Conservation (phyloP, 2,329 filamentous ascomycete species). For the Diaporthe ampelina region DNA sequence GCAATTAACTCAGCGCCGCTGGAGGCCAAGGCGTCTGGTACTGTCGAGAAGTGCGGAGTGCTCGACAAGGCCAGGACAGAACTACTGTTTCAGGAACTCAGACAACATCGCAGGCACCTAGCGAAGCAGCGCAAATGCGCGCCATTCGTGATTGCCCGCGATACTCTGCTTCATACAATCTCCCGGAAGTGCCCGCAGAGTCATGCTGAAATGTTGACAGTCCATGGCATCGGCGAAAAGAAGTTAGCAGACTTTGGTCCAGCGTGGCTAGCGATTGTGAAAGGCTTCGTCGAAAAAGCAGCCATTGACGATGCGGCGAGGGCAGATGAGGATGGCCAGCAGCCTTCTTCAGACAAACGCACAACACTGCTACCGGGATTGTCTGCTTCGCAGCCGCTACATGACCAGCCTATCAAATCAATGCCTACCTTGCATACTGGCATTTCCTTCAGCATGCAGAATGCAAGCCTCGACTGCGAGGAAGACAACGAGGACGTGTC, state of each 20-base stretch:
- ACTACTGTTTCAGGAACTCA: slow-evolving; percentile 25
- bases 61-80: slow-evolving; percentile 17
- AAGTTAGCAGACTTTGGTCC: slow-evolving; percentile 27
- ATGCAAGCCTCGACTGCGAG: not conserved
- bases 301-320: not conserved
- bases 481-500: not conserved
- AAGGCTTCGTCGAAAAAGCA: slow-evolving; percentile 2
- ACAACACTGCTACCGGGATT: not conserved
- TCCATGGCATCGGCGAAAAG: slow-evolving; percentile 26
- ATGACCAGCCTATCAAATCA: not conserved
- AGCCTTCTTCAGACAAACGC: too few relatives aligned
- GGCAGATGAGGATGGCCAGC: not conserved
- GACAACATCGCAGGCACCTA: slow-evolving; percentile 16
- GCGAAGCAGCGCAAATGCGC: slow-evolving; percentile 29
- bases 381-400: not conserved
- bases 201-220: slow-evolving; percentile 13
- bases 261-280: slow-evolving; percentile 34
- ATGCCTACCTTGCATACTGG: slow-evolving; percentile 19
- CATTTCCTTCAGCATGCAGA: slow-evolving; percentile 21
- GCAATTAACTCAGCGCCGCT: not conserved
- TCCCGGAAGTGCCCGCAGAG: slow-evolving; percentile 23
- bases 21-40: not conserved
- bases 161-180: slow-evolving; percentile 25
- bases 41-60: not conserved
- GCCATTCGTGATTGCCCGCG: slow-evolving; percentile 27